These are phyloP conservation scores for Vigna angularis DNA, from an alignment of 306 rosid genomes.

Conservation along the genomic window DNA sequence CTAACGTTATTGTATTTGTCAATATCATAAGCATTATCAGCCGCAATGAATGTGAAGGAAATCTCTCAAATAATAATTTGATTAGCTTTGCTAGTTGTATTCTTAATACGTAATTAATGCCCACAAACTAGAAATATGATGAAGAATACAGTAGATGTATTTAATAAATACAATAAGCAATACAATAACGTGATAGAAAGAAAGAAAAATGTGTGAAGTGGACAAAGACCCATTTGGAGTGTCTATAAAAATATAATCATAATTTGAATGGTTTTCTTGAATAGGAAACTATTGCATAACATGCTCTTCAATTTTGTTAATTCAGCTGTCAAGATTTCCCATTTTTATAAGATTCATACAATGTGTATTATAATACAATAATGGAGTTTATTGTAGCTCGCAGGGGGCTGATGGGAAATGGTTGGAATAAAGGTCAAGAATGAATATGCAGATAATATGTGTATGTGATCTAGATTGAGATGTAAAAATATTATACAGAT, in stretches of 20 bases:
- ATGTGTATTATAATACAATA: neutral
- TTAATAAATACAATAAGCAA: too few species aligned
- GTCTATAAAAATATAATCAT: neutral
- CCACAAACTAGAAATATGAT: constrained; percentile 12
- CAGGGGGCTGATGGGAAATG: constrained; percentile 25
- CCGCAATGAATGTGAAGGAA: neutral
- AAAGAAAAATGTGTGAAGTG: neutral
- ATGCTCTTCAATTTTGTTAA: neutral
- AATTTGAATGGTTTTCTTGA: neutral
- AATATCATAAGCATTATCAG: neutral
- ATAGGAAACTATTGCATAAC: neutral
- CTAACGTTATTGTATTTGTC: constrained; percentile 5
- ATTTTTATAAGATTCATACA: neutral
- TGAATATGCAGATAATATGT: neutral
- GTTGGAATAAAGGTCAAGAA: constrained; percentile 25
- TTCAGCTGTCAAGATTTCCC: neutral
- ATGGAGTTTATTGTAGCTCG: neutral
- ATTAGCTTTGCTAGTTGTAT: neutral
- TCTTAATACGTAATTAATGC: constrained; percentile 4
- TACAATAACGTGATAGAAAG: too few species aligned
- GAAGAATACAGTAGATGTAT: neutral
- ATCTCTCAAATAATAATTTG: neutral
- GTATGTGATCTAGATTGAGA: constrained; percentile 14
- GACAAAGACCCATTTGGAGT: neutral
- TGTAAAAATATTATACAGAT: constrained; percentile 8